Evolutionary conservation across 2,329 filamentous ascomycete species (phyloP), one percentile per base, ranked within the genome.

Genomic region (Trichoderma gracile): DNA sequence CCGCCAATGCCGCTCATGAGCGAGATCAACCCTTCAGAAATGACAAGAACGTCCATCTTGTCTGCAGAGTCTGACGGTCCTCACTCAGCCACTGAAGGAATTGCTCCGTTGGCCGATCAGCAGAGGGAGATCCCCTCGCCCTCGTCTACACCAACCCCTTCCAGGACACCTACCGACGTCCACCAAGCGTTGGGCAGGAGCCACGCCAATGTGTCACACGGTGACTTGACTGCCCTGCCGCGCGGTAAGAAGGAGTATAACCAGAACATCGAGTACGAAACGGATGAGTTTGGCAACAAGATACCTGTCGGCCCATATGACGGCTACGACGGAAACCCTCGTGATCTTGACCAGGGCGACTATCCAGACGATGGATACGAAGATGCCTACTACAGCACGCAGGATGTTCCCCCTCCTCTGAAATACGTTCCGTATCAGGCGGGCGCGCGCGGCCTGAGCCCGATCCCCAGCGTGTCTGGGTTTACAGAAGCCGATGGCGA

Each of bases 391-490:
- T 86, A 85, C 69, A 81, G 78, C 69, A 82, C 81, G 3, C 86
- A 89, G 69, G 85, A 89, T 66, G 86, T 89, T 2, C 86, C 86
- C 2, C 84, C 85, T 3, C 86, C 85, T 17, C 76, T 88, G 30
- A 85, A 85, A 68, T 90, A 89, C 69, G 82, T 88, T n/a, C 85
- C 89, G 1, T 89, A 91, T 67, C 84, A 88, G 70, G 83, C 86
- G 12, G 86, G 89, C 69, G 84, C 86, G 59, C 89, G 91, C 47
- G 89, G 88, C 12, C 78, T 96, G 55, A 97, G 93, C 73, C 94
- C 94, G 0, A 93, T 96, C 66, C 93, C 95, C 69, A 97, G 93
- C 71, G 91, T 97, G 17, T 94, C 92, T 12, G 95, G 93, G 67
- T 94, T 93, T 71, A 89, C 86, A 4, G 88, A 93, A 71, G 86